Base-by-base conservation (phyloP, 2,329 filamentous ascomycete genomes). In the Aureobasidium pullulans region DNA sequence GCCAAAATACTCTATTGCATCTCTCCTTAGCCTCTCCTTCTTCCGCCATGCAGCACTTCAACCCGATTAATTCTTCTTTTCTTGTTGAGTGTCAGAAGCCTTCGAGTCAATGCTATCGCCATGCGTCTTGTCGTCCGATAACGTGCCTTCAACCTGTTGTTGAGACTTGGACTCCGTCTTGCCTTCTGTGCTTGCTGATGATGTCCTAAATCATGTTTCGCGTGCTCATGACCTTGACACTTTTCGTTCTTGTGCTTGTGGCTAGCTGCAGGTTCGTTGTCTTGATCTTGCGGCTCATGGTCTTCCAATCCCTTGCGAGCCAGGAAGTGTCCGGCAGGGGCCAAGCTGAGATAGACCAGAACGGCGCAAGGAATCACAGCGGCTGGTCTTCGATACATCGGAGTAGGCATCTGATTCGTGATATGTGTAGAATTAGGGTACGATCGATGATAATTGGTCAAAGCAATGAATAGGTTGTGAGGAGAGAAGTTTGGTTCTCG, bases 311-410 rank as follows among this genome's bases (percentile, higher is more conserved):
- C 19, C 23, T 37, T 57, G 29, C 52, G 52, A n/a, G 43, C 19
- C 31, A 57, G 10, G 5, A 31, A 36, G 10, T 57, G 54, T 47
- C 42, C 54, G 16, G 54, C 54, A 40, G 54, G 54, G 4, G 43
- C 36, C 43, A 57, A 15, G 31, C 34, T 44, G 47, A 59, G 57
- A 32, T 53, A 52, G 7, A 59, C 16, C 13, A 59, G 31, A 10
- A 59, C 40, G 28, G 37, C 47, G 6, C 47, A 52, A 29, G 57
- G 57, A 3, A 59, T 36, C 3, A 29, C 31, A 11, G 29, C 39
- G 11, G 31, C 16, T 11, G 47, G 19, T 29, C 39, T 44, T 59
- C n/a, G 32, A 13, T 44, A 52, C 10, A 50, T 28, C 2, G 31
- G 29, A 3, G 9, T 31, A 34, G 39, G 19, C 28, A 40, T 57